phyloP scores from a whole-genome alignment of 139 green algal species.

The Chlorella vulgaris region DNA sequence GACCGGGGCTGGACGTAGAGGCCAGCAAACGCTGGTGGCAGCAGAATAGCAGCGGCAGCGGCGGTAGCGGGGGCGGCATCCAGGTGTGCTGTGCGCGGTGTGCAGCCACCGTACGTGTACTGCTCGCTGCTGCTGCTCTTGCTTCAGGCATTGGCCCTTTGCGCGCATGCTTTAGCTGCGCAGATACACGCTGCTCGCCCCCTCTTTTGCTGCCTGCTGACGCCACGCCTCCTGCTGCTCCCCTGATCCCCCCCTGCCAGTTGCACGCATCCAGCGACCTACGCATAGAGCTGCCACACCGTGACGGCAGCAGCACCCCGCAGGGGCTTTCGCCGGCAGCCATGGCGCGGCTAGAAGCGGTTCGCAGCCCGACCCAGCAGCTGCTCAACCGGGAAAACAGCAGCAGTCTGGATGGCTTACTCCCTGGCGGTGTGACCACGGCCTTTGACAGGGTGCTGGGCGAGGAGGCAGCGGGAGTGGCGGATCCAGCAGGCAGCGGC shows the following conservation, averaged over 20 bases:
- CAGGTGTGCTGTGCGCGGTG: not conserved
- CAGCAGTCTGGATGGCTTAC: not conserved
- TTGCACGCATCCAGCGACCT: too few species aligned
- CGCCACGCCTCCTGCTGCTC: not conserved
- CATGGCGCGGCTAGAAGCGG: slow-evolving; percentile 2
- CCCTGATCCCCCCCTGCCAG: not conserved
- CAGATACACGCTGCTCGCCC: not conserved
- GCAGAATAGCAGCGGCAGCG: slow-evolving; percentile 1
- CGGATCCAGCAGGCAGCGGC: not conserved
- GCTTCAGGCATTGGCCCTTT: too few species aligned
- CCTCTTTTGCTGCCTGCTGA: not conserved
- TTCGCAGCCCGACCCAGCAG: slow-evolving; percentile 33
- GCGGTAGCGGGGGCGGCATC: not conserved
- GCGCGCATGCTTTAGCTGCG: too few species aligned
- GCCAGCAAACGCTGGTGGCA: slow-evolving; percentile 4
- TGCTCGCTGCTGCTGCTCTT: too few species aligned
- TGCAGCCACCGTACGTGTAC: too few species aligned
- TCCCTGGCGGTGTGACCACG: not conserved
- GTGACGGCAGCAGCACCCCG: not conserved
- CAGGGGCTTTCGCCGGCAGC: not conserved
- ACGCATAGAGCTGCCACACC: slow-evolving; percentile 7
- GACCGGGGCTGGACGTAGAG: not conserved
- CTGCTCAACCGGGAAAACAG: slow-evolving; percentile 25
- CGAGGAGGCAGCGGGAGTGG: not conserved
- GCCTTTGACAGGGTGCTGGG: not conserved